Evolutionary conservation across 352 stramenopile genomes (phyloP).

Genomic region (Phytophthora hibernalis): DNA sequence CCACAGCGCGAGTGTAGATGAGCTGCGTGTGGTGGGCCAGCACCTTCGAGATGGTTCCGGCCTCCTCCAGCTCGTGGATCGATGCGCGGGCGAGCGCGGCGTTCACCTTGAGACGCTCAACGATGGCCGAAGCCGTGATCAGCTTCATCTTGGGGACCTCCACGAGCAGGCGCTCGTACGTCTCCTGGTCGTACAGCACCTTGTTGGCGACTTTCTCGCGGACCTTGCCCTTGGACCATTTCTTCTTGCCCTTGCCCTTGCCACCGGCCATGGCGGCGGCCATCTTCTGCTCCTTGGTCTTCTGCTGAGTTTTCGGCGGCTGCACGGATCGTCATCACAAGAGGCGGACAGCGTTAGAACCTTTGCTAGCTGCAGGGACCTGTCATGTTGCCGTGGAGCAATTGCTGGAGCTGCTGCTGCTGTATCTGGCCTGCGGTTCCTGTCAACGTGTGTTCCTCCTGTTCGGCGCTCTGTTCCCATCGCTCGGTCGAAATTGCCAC

Average conservation of each 20-base stretch:
- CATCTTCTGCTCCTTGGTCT: conserved; percentile 99
- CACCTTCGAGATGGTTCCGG: conserved; percentile 96
- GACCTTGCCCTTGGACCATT: conserved; percentile 99
- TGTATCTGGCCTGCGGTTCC: background rate
- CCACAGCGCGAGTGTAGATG: conserved; percentile 98
- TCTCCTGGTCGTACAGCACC: conserved; percentile 99
- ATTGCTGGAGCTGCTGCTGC: conserved; percentile 19
- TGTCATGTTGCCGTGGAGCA: conserved; percentile 4
- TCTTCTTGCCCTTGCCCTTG: conserved; percentile 99
- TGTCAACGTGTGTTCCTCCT: conserved; percentile 2
- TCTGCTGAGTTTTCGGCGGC: conserved; percentile 99
- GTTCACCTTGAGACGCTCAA: conserved; percentile 99
- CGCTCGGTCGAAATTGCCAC: background rate
- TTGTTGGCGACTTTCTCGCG: conserved; percentile 99
- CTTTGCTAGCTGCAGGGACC: background rate
- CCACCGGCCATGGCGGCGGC: conserved; percentile 98
- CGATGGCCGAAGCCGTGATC: conserved; percentile 98
- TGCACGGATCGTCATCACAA: conserved; percentile 36
- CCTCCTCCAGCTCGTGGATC: conserved; percentile 96
- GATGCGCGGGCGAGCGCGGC: conserved; percentile 97
- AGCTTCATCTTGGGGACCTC: conserved; percentile 99
- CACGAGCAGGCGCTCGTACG: conserved; percentile 97
- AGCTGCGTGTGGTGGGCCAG: conserved; percentile 96
- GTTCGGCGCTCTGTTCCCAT: background rate
- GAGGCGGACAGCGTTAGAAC: conserved; percentile 25